Evolutionary conservation across 192 early-diverging fungal species (phyloP).

Genomic region (Chytriomyces hyalinus): DNA sequence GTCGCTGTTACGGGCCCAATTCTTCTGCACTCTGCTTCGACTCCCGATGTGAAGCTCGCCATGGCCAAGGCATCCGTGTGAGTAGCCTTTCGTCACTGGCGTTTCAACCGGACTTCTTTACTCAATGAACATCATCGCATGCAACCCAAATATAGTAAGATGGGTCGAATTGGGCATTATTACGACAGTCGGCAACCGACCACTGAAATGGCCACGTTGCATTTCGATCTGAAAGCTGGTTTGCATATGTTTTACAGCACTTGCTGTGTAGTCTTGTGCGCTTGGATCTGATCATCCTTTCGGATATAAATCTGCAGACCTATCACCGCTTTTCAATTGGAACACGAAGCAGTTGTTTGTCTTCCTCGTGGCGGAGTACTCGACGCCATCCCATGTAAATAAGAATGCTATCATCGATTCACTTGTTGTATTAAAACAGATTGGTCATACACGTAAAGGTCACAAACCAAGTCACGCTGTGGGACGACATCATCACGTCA

Average conservation of each 20-base stretch:
- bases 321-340: conserved; percentile 82
- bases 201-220: conserved; percentile 66
- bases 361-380: conserved; percentile 76
- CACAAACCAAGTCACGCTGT: conserved; percentile 77
- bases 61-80: conserved; percentile 53
- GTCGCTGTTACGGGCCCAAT: conserved; percentile 57
- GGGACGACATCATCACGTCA: conserved; percentile 79
- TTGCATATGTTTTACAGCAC: not conserved
- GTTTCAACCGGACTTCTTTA: not conserved
- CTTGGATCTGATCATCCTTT: not conserved
- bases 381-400: conserved; percentile 67
- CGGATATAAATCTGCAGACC: conserved; percentile 57
- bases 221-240: conserved; percentile 77
- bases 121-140: not conserved
- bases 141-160: conserved; percentile 28
- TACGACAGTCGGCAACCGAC: conserved; percentile 48
- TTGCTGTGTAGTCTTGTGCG: not conserved
- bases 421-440: conserved; percentile 46
- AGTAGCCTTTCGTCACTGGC: not conserved
- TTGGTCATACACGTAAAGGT: not conserved
- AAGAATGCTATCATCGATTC: not conserved
- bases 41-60: conserved; percentile 48
- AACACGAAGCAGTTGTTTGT: conserved; percentile 91
- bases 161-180: conserved; percentile 44
- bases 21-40: conserved; percentile 35